phyloP scores from a whole-genome alignment of 1,139 yeast genomes.

The Fermentozyma sake region DNA sequence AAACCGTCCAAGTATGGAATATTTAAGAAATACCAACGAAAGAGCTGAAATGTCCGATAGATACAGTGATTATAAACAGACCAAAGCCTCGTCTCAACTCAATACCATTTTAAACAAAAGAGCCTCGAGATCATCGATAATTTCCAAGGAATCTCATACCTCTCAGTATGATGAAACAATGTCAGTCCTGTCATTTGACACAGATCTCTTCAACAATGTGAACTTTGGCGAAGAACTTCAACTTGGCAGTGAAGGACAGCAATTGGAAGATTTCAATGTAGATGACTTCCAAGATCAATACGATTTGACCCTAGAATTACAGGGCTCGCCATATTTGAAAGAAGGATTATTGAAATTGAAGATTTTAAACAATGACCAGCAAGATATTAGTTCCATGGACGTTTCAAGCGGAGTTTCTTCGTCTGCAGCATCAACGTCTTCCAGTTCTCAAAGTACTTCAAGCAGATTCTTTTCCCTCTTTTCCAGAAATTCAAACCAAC shows the following conservation, averaged over 20 bases:
- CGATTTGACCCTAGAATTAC: slow-evolving; percentile 58
- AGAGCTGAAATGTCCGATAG: too few relatives aligned
- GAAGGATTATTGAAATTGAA: slow-evolving; percentile 65
- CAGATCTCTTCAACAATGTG: slow-evolving; percentile 16
- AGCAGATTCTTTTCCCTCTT: slow-evolving; percentile 25
- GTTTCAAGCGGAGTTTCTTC: slow-evolving; percentile 13
- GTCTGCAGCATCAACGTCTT: slow-evolving; percentile 23
- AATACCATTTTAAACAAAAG: slow-evolving; percentile 21
- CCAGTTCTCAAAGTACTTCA: slow-evolving; percentile 10
- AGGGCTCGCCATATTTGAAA: slow-evolving; percentile 76
- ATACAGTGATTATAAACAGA: too few relatives aligned
- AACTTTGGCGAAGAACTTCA: slow-evolving; percentile 11
- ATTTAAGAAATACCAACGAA: slow-evolving; percentile 14
- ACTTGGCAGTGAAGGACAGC: slow-evolving; percentile 17
- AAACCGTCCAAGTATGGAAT: slow-evolving; percentile 29
- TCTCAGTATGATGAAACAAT: slow-evolving; percentile 28
- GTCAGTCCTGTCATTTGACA: slow-evolving; percentile 36
- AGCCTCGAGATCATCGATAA: slow-evolving; percentile 34
- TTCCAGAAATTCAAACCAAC: slow-evolving; percentile 5
- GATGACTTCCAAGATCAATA: slow-evolving; percentile 46
- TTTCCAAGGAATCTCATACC: slow-evolving; percentile 24
- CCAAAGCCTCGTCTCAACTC: background rate
- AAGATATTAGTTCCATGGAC: slow-evolving; percentile 22
- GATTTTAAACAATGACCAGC: slow-evolving; percentile 38
- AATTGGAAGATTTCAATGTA: slow-evolving; percentile 36